phyloP scores from a whole-genome alignment of 345 rosid genomes.

The Eutrema japonicum region DNA sequence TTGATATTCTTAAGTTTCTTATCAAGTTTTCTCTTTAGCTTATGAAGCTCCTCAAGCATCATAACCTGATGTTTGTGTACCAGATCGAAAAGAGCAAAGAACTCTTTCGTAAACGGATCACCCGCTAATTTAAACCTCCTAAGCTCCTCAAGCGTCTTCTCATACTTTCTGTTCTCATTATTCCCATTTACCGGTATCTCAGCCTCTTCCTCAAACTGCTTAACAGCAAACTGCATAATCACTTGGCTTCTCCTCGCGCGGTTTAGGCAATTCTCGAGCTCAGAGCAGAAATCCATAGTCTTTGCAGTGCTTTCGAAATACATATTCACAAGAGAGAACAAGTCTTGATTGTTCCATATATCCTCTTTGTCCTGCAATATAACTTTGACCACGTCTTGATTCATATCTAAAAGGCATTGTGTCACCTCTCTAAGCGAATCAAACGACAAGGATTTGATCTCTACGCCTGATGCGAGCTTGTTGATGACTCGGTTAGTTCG shows the following conservation, averaged over 20 bases:
- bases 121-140: conserved; percentile 64
- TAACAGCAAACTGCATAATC: conserved; percentile 66
- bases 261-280: conserved; percentile 67
- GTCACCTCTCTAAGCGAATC: conserved; percentile 82
- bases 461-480: conserved; percentile 61
- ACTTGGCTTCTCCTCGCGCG: conserved; percentile 72
- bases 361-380: conserved; percentile 72
- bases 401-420: conserved; percentile 70
- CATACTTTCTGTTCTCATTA: conserved; percentile 44
- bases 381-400: conserved; percentile 77
- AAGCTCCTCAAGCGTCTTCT: conserved; percentile 70
- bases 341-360: conserved; percentile 69
- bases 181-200: conserved; percentile 38
- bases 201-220: conserved; percentile 61
- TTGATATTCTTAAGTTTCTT: conserved; percentile 64
- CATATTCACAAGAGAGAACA: conserved; percentile 66
- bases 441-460: conserved; percentile 62
- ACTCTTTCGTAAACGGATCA: conserved; percentile 74
- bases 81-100: conserved; percentile 54
- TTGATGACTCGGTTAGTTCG: conserved; percentile 65
- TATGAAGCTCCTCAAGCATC: conserved; percentile 58
- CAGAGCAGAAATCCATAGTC: conserved; percentile 77
- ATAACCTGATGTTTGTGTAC: conserved; percentile 58
- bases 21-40: conserved; percentile 60
- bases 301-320: conserved; percentile 69